phyloP scores from a whole-genome alignment of 2,329 filamentous ascomycete species.

The Fusarium illudens region DNA sequence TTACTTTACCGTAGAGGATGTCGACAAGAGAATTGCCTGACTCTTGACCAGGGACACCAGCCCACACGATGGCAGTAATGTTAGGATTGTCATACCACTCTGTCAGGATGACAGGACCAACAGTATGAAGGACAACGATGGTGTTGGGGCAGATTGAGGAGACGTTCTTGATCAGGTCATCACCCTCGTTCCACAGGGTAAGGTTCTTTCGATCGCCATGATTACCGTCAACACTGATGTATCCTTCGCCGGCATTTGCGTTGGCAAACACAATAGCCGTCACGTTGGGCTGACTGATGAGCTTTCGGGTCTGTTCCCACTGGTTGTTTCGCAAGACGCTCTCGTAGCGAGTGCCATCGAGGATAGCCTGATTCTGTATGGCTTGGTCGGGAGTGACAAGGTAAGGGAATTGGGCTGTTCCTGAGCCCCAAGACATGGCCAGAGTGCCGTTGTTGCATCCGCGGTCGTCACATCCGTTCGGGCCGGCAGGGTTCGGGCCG shows the following conservation, averaged over 20 bases:
- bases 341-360: constrained; percentile 68
- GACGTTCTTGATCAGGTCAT: constrained; percentile 82
- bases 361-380: constrained; percentile 68
- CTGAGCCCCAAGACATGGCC: constrained; percentile 83
- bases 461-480: constrained; percentile 80
- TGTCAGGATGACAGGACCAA: constrained; percentile 79
- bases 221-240: constrained; percentile 83
- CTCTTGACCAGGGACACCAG: constrained; percentile 83
- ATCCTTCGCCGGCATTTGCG: constrained; percentile 86
- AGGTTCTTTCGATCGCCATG: constrained; percentile 91
- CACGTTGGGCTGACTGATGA: constrained; percentile 70
- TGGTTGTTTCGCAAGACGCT: constrained; percentile 73
- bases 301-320: constrained; percentile 65
- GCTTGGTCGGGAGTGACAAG: constrained; percentile 77
- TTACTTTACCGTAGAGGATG: constrained; percentile 82
- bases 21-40: constrained; percentile 82
- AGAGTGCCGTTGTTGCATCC: constrained; percentile 68
- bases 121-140: constrained; percentile 88
- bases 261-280: constrained; percentile 91
- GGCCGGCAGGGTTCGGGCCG: constrained; percentile 75
- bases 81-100: constrained; percentile 80
- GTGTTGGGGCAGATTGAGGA: constrained; percentile 84
- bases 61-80: constrained; percentile 84
- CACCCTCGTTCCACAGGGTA: constrained; percentile 85
- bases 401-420: constrained; percentile 78